Evolutionary conservation across 176 grass and related monocot genomes (phyloP).

Genomic region (Triticum monococcum): DNA sequence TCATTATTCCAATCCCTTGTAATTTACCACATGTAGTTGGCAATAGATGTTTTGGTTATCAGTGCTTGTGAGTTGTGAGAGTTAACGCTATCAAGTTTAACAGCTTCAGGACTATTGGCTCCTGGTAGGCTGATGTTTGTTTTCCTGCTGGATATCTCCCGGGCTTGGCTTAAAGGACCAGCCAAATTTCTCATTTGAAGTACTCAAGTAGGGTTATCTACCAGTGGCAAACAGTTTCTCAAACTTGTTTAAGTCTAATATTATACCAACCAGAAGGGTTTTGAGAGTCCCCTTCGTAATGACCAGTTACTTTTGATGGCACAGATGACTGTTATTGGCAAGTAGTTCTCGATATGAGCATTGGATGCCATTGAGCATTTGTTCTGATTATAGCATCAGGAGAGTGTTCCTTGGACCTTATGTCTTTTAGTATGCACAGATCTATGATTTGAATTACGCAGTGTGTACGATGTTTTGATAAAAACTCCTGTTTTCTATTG

Average conservation of each 20-base stretch:
- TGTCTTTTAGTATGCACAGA: conserved; percentile 17
- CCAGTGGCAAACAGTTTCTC: background rate
- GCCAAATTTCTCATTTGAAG: background rate
- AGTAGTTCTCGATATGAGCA: conserved; percentile 5
- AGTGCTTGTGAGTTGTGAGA: background rate
- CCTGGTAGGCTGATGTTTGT: background rate
- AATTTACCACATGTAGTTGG: background rate
- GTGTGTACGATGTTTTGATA: conserved; percentile 8
- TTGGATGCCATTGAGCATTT: conserved; percentile 10
- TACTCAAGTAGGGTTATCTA: background rate
- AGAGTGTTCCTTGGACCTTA: background rate
- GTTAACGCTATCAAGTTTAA: conserved; percentile 14
- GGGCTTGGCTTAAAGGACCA: background rate
- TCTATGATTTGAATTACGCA: background rate
- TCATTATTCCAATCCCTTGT: background rate
- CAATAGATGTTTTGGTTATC: background rate
- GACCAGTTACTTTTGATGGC: background rate
- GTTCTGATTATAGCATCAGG: conserved; percentile 7
- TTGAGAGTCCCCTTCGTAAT: background rate
- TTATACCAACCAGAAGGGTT: background rate
- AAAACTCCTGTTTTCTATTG: background rate
- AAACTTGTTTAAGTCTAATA: background rate
- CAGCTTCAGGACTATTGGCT: background rate
- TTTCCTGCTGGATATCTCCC: background rate
- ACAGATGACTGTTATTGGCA: background rate